Evolutionary conservation across 306 rosid species (phyloP), one percentile per base, ranked within the genome.

Genomic region (Castanea mollissima): DNA sequence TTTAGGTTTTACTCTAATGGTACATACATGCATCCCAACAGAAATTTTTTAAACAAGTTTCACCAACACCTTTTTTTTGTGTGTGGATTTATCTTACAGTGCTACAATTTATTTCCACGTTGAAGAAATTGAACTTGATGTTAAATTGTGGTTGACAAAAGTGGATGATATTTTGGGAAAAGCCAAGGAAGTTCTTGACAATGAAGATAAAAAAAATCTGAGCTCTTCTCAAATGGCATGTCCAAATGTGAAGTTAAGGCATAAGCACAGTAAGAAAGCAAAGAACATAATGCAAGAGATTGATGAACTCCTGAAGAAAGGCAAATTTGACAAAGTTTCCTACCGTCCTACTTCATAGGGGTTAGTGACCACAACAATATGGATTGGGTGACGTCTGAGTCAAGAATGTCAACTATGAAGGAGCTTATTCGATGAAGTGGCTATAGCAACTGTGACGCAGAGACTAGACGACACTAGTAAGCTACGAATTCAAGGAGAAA

Each of bases 1-100:
- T 46, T 49, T 49, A 49, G 54, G 54, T 12, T 49, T 10, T 10
- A 49, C 54, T 49, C 49, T 73, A 65, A 13, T 74, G 4, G 19
- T 41, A 35, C 31, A 59, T 44, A 6, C 62, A 4, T 74, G 55
- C 75, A 74, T 57, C 44, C 65, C 32, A 6, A 58, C 60, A 34
- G 49, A 68, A 49, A 54, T 52, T 57, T 86, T 65, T 63, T 20
- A 38, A 19, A 46, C 35, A 55, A 49, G 64, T 55, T 49, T 77
- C 78, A n/a, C 27, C 58, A 59, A 23, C 5, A 11, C 5, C 65
- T 23, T 11, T 25, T 25, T 63, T 29, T 15, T 49, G 54, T 12
- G 5, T 25, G 14, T 67, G 71, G 51, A 67, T 67, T 65, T 67
- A 34, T 67, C 25, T 67, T 25, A 68, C 27, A 8, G 23, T 7